These are phyloP conservation scores for Bodo saltans DNA, from an alignment of 78 protist genomes.

Conservation along the genomic window DNA sequence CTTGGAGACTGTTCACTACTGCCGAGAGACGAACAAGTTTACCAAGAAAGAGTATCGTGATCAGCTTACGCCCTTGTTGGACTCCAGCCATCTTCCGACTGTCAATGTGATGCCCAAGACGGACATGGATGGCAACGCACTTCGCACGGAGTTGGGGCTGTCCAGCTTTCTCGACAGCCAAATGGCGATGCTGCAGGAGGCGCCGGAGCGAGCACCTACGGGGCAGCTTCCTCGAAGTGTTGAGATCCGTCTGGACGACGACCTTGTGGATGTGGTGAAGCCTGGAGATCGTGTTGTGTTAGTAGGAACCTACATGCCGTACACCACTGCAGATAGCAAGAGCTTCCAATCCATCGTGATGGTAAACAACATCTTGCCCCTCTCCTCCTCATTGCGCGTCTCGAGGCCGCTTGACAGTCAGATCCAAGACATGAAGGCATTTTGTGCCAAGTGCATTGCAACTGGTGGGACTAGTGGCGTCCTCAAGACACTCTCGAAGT, in stretches of 20 bases:
- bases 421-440: slow-evolving; percentile 37
- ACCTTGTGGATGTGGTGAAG: slow-evolving; percentile 88
- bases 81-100: slow-evolving; percentile 52
- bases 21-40: slow-evolving; percentile 57
- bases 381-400: background rate
- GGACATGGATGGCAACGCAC: slow-evolving; percentile 81
- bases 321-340: slow-evolving; percentile 11
- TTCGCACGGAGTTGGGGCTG: slow-evolving; percentile 92
- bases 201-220: slow-evolving; percentile 97
- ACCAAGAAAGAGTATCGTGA: slow-evolving; percentile 67
- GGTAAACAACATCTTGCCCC: slow-evolving; percentile 57
- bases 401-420: slow-evolving; percentile 42
- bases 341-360: slow-evolving; percentile 66
- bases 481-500: slow-evolving; percentile 57
- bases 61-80: slow-evolving; percentile 39
- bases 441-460: too few species aligned
- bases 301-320: slow-evolving; percentile 25
- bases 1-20: slow-evolving; percentile 83
- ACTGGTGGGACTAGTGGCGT: too few species aligned
- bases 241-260: slow-evolving; percentile 60
- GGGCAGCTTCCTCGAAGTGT: slow-evolving; percentile 92
- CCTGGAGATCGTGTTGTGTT: slow-evolving; percentile 46
- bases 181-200: slow-evolving; percentile 79
- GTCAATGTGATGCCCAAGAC: slow-evolving; percentile 63
- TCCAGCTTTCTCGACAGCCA: slow-evolving; percentile 86